phyloP scores from a whole-genome alignment of 306 rosid species.

The Luffa acutangula region DNA sequence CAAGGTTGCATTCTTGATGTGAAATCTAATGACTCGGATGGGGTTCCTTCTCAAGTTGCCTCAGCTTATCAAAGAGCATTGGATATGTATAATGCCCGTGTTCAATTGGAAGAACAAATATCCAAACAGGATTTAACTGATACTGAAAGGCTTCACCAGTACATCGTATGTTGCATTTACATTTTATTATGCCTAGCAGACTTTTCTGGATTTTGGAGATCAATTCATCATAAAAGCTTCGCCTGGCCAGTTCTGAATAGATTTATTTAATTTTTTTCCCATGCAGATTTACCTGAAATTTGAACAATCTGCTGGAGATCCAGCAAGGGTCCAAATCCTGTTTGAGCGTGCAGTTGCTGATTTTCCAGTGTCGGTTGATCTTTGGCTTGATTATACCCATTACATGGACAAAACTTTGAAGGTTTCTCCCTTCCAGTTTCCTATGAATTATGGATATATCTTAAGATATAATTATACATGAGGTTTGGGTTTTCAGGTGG shows the following conservation, averaged over 20 bases:
- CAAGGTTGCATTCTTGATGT: slow-evolving; percentile 35
- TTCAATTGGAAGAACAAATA: slow-evolving; percentile 53
- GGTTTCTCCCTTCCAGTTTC: slow-evolving; percentile 32
- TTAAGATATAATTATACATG: not conserved
- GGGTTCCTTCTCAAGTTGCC: slow-evolving; percentile 43
- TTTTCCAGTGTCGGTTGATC: slow-evolving; percentile 63
- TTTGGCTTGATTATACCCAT: slow-evolving; percentile 80
- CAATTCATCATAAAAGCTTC: not conserved
- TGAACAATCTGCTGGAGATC: slow-evolving; percentile 71
- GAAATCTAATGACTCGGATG: slow-evolving; percentile 30
- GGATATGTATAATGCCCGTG: slow-evolving; percentile 63
- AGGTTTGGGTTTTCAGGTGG: slow-evolving; percentile 40
- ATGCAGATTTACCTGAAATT: slow-evolving; percentile 75
- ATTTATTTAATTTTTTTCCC: not conserved
- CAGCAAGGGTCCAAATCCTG: slow-evolving; percentile 64
- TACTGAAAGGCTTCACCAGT: slow-evolving; percentile 50
- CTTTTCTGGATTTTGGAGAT: not conserved
- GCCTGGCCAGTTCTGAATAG: not conserved
- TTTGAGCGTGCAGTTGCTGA: slow-evolving; percentile 81
- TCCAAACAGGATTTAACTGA: slow-evolving; percentile 45
- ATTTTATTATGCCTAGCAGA: not conserved
- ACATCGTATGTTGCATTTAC: slow-evolving; percentile 32
- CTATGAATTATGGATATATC: not conserved
- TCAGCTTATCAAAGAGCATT: slow-evolving; percentile 63
- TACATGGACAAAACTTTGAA: slow-evolving; percentile 79